phyloP scores from a whole-genome alignment of 2,329 filamentous ascomycete genomes.

The Aspergillus niger region DNA sequence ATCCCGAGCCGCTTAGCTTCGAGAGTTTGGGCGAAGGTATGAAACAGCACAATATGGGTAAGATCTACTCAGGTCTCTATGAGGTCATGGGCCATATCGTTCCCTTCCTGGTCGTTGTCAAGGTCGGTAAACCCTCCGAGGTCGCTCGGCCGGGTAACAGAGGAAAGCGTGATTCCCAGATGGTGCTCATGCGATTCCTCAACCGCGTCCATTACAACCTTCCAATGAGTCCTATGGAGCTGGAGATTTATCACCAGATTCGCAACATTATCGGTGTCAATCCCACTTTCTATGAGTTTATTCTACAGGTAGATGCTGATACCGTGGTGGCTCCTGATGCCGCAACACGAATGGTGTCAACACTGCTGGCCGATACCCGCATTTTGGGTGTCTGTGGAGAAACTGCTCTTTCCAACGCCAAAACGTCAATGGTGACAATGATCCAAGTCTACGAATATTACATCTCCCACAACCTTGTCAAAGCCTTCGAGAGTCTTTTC shows the following conservation, averaged over 20 bases:
- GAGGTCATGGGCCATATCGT: conserved; percentile 98
- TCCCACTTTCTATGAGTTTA: conserved; percentile 96
- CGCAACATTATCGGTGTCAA: conserved; percentile 98
- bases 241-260: conserved; percentile 98
- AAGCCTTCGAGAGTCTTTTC: conserved; percentile 96
- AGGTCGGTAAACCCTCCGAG: conserved; percentile 85
- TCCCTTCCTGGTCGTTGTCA: conserved; percentile 94
- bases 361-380: conserved; percentile 87
- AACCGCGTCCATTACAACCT: conserved; percentile 98
- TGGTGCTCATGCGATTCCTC: conserved; percentile 97
- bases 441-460: conserved; percentile 99
- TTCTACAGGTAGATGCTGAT: conserved; percentile 96
- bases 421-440: conserved; percentile 93
- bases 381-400: conserved; percentile 95
- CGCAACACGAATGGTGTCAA: conserved; percentile 85
- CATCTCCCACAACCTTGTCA: conserved; percentile 95
- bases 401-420: conserved; percentile 88
- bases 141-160: conserved; percentile 82
- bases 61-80: conserved; percentile 96
- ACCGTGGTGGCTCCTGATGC: conserved; percentile 90
- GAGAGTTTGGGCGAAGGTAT: conserved; percentile 92
- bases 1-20: conserved; percentile 94
- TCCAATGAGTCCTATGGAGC: conserved; percentile 91
- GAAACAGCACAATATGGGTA: conserved; percentile 99
- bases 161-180: conserved; percentile 98